Evolutionary conservation across 805 yeast species (phyloP).

Genomic region (Cyberlindnera mississippiensis): DNA sequence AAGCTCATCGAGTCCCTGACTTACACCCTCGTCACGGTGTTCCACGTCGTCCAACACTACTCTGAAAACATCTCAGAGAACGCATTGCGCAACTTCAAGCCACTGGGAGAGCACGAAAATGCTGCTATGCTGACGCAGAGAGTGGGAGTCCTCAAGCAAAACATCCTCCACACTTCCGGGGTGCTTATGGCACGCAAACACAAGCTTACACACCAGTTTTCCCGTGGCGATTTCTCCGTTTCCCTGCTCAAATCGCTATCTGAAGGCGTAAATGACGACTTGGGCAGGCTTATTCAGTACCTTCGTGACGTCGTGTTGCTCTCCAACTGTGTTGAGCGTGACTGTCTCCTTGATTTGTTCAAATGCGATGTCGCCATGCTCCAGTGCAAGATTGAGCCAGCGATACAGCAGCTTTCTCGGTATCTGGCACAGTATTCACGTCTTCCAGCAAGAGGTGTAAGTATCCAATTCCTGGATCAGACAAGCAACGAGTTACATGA

Average conservation of each 20-base stretch:
- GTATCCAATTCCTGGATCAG: not conserved
- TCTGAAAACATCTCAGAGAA: not conserved
- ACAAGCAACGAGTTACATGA: not conserved
- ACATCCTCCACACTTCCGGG: slow-evolving; percentile 3
- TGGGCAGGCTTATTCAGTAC: not conserved
- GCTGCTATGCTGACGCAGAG: not conserved
- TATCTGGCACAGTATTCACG: not conserved
- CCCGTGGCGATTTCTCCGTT: not conserved
- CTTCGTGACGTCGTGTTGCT: slow-evolving; percentile 3
- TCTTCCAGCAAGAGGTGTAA: not conserved
- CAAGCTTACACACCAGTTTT: slow-evolving; percentile 4
- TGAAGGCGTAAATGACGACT: not conserved
- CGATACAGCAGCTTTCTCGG: not conserved
- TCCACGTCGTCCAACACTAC: slow-evolving; percentile 8
- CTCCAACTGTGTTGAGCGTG: slow-evolving; percentile 7
- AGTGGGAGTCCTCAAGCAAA: slow-evolving; percentile 2
- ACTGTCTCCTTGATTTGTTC: slow-evolving; percentile 9
- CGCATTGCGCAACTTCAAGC: not conserved
- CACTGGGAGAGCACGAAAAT: not conserved
- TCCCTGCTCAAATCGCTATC: slow-evolving; percentile 2
- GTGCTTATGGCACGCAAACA: slow-evolving; percentile 4
- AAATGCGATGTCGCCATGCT: slow-evolving; percentile 5
- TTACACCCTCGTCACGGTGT: slow-evolving; percentile 6
- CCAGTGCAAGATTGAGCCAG: slow-evolving; percentile 5
- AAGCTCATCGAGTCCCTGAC: slow-evolving; percentile 9